A percentile compares a stretch with the other conserved stretches of the same genome.
Conservation (phyloP, 1,139 yeast species). For the Lodderomyces parapsilosis region DNA sequence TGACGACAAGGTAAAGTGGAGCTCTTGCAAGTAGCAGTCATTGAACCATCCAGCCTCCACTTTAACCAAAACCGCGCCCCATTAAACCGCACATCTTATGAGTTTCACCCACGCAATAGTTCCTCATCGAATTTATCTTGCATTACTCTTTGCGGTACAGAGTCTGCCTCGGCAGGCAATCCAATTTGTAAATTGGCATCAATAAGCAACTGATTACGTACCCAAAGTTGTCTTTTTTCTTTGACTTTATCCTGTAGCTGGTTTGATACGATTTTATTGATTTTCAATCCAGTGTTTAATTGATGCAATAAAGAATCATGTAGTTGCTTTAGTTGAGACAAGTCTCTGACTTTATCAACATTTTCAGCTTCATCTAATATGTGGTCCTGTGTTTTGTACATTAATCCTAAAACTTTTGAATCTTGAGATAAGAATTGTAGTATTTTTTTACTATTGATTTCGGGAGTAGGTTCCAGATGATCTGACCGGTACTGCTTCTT, state of each 20-base stretch:
- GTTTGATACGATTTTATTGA: slow-evolving; percentile 43
- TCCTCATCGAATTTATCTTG: slow-evolving; percentile 34
- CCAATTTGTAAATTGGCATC: slow-evolving; percentile 48
- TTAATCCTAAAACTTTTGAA: slow-evolving; percentile 7
- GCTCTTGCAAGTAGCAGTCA: too few species aligned
- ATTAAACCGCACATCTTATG: too few species aligned
- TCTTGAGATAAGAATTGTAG: slow-evolving; percentile 10
- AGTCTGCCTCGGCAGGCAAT: slow-evolving; percentile 27
- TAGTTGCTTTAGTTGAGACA: slow-evolving; percentile 20
- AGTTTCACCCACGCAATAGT: slow-evolving; percentile 15
- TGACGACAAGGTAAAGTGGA: too few species aligned
- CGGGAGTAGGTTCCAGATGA: slow-evolving; percentile 6
- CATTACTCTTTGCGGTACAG: slow-evolving; percentile 21
- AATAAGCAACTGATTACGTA: slow-evolving; percentile 55
- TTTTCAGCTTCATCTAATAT: slow-evolving; percentile 15
- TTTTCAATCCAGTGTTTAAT: slow-evolving; percentile 46
- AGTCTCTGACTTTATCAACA: slow-evolving; percentile 17
- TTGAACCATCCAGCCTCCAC: too few species aligned
- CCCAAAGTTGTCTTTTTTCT: slow-evolving; percentile 49
- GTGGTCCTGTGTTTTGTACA: slow-evolving; percentile 16
- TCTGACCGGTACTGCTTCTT: slow-evolving; percentile 14
- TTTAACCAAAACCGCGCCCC: too few species aligned
- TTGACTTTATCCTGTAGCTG: slow-evolving; percentile 37
- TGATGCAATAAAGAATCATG: slow-evolving; percentile 20
- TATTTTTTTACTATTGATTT: slow-evolving; percentile 10